These are phyloP conservation scores for Lindgomyces ingoldianus DNA, from an alignment of 495 filamentous ascomycete genomes.

Conservation along the genomic window DNA sequence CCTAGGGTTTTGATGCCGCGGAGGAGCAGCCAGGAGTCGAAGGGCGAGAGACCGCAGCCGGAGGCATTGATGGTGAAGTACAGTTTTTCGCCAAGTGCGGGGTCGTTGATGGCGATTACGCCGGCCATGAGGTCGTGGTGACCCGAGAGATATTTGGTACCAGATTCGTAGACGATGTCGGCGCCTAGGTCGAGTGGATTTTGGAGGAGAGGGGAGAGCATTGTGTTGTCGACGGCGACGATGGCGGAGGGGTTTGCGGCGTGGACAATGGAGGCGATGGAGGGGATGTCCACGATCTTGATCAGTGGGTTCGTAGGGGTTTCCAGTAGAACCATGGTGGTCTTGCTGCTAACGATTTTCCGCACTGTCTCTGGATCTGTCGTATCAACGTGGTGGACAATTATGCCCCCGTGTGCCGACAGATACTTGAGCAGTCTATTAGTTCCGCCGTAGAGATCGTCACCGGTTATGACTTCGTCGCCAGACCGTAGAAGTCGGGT, in stretches of 20 bases:
- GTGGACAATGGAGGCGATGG: slow-evolving; percentile 74
- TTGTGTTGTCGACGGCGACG: slow-evolving; percentile 95
- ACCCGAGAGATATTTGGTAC: slow-evolving; percentile 95
- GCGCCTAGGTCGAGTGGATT: slow-evolving; percentile 93
- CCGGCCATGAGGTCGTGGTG: slow-evolving; percentile 99
- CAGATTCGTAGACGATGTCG: slow-evolving; percentile 95
- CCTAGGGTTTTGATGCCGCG: slow-evolving; percentile 93
- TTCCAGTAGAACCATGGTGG: slow-evolving; percentile 93
- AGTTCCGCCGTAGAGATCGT: slow-evolving; percentile 95
- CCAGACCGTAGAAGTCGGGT: slow-evolving; percentile 90
- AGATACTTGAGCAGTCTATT: slow-evolving; percentile 93
- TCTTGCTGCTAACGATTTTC: slow-evolving; percentile 71
- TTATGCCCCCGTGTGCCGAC: slow-evolving; percentile 76
- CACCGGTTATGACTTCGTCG: slow-evolving; percentile 94
- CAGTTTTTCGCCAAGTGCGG: slow-evolving; percentile 77
- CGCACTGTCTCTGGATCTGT: slow-evolving; percentile 69
- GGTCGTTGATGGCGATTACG: slow-evolving; percentile 85
- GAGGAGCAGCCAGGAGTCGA: slow-evolving; percentile 94
- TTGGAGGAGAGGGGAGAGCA: slow-evolving; percentile 90
- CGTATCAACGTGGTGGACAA: slow-evolving; percentile 95
- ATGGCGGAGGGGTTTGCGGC: slow-evolving; percentile 76
- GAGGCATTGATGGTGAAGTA: slow-evolving; percentile 96
- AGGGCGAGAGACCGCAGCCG: slow-evolving; percentile 88
- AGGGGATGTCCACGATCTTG: slow-evolving; percentile 90
- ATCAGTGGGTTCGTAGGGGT: slow-evolving; percentile 97